Evolutionary conservation across 192 early-diverging fungal genomes (phyloP), one percentile per base, ranked within the genome.

Genomic region (Lunasporangiospora selenospora): DNA sequence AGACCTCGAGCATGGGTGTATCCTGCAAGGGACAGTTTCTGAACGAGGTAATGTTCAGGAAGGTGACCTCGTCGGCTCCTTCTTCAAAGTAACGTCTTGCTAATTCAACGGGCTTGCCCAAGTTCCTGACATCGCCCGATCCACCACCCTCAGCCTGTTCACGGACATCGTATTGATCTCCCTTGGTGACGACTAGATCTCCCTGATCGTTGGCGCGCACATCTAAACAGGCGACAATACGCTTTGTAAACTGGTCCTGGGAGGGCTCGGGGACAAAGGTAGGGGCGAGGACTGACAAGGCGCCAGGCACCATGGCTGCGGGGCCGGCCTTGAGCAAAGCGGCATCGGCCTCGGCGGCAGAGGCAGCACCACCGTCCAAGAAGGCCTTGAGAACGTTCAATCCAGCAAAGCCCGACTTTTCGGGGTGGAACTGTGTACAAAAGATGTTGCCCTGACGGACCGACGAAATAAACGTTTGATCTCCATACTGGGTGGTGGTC

Each of bases 391-490:
- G 79, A 23, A 96, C 76, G 32, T 82, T 84, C 27, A 98, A 67
- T 15, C 98, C 98, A 2, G 96, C 91, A 27, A 78, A 83, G 4
- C 98, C 98, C 44, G 89, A 92, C 81, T 99, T 99, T 76, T 99
- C 98, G 7, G 98, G 98, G 66, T 99, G 98, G 80, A 99, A 99
- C 78, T 99, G 98, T 6, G 97, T 98, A 29, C 93, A 92, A 86
- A 98, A 95, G 30, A 98, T 82, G 69, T 94, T 97, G 42, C 87
- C 88, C 44, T 81, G 81, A 78, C 90, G 87, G 15, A 97, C 84
- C 13, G 90, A 78, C 43, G 91, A 90, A 26, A 98, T 85, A 77
- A 98, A 93, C 1, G 81, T 71, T 76, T 99, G 88, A 61, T 92
- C 84, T 12, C 91, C 89, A 66, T 99, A 99, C 44, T 90, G 90